Evolutionary conservation across 2,329 filamentous ascomycete species (phyloP).

Genomic region (Sporothrix schenckii): DNA sequence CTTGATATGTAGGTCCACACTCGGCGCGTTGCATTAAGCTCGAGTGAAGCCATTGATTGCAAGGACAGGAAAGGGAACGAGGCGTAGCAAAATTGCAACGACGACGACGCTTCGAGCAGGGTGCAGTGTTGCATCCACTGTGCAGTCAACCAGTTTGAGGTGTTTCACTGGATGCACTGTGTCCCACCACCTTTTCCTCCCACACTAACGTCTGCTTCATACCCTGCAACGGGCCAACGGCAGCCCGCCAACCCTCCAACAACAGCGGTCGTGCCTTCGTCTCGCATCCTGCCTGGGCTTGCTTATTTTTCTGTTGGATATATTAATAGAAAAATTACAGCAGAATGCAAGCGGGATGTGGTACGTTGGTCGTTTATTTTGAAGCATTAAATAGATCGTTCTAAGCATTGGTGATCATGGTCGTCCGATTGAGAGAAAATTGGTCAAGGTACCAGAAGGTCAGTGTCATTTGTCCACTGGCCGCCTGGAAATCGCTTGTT

Average conservation of each 20-base stretch:
- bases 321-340: neutral
- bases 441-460: too few species aligned
- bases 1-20: neutral
- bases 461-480: neutral
- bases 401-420: too few species aligned
- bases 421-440: neutral
- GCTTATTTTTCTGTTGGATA: neutral
- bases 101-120: conserved; percentile 8
- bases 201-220: neutral
- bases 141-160: neutral
- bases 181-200: neutral
- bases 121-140: conserved; percentile 9
- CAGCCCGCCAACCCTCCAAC: neutral
- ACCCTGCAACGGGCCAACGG: neutral
- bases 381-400: too few species aligned
- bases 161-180: conserved; percentile 16
- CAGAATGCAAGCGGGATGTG: neutral
- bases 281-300: neutral
- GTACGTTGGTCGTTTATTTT: too few species aligned
- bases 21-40: conserved; percentile 17
- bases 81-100: conserved; percentile 16
- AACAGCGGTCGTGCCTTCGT: neutral
- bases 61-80: neutral
- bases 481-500: neutral
- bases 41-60: neutral